A percentile compares a stretch with the other conserved stretches of the same genome.
Conservation (phyloP, 2,329 filamentous ascomycete genomes). For the Stemphylium vesicarium region DNA sequence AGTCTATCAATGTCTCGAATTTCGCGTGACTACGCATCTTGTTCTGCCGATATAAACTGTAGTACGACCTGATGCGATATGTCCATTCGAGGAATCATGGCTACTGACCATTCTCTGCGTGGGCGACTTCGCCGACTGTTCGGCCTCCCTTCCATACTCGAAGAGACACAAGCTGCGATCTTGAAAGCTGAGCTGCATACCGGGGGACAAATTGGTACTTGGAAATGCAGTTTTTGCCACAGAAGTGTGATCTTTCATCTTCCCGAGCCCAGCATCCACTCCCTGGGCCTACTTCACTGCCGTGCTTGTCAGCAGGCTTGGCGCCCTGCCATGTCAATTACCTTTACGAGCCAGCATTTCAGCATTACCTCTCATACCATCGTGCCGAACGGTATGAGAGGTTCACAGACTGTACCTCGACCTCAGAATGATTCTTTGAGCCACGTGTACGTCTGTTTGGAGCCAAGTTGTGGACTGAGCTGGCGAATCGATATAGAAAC, state of each 20-base stretch:
- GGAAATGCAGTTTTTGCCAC: slow-evolving; percentile 1
- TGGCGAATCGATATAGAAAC: slow-evolving; percentile 1
- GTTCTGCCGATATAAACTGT: neutral
- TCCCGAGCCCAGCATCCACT: neutral
- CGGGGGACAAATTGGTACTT: neutral
- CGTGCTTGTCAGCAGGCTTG: slow-evolving; percentile 1
- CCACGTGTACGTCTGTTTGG: neutral
- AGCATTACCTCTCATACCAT: neutral
- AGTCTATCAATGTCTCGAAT: neutral
- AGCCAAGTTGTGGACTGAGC: neutral
- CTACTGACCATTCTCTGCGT: neutral
- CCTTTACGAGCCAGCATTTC: neutral
- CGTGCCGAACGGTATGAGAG: neutral
- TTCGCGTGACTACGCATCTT: neutral
- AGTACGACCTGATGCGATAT: too few relatives aligned
- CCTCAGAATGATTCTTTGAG: neutral
- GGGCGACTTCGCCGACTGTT: neutral
- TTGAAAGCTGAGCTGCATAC: neutral
- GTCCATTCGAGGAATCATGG: neutral
- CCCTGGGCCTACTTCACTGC: slow-evolving; percentile 1
- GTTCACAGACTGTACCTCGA: neutral
- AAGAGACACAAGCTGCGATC: neutral
- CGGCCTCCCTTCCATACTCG: neutral
- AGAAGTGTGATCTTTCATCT: slow-evolving; percentile 1
- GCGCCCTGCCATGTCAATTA: neutral